Evolutionary conservation across 306 rosid species (phyloP).

Genomic region (Gastrolobium bilobum): DNA sequence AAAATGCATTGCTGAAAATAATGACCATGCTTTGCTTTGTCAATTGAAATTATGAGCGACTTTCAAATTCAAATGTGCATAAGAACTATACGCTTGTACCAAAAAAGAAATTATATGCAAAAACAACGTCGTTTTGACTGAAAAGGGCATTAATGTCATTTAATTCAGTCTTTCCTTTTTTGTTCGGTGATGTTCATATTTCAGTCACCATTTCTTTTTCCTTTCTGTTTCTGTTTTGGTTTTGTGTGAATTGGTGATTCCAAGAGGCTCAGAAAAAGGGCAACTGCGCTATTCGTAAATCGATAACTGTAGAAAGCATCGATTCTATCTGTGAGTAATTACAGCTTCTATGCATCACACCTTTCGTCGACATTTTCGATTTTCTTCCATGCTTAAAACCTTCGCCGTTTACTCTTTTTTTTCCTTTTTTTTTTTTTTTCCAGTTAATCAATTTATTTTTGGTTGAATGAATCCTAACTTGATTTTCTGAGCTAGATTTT

Average conservation of each 20-base stretch:
- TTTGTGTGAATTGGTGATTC: constrained; percentile 34
- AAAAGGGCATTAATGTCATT: constrained; percentile 41
- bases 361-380: constrained; percentile 3
- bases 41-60: background rate
- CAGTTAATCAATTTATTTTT: background rate
- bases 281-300: constrained; percentile 38
- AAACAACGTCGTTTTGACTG: background rate
- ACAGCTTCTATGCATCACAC: constrained; percentile 8
- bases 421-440: background rate
- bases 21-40: background rate
- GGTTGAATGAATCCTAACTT: background rate
- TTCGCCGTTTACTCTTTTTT: background rate
- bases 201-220: constrained; percentile 11
- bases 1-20: background rate
- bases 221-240: background rate
- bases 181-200: background rate
- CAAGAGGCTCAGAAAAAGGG: constrained; percentile 40
- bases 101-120: background rate
- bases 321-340: constrained; percentile 56
- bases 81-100: too few relatives aligned
- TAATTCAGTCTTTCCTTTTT: background rate
- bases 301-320: constrained; percentile 34
- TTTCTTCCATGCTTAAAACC: background rate
- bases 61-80: background rate
- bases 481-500: constrained; percentile 27